phyloP scores from a whole-genome alignment of 129 eudicot species.

The Centella asiatica region DNA sequence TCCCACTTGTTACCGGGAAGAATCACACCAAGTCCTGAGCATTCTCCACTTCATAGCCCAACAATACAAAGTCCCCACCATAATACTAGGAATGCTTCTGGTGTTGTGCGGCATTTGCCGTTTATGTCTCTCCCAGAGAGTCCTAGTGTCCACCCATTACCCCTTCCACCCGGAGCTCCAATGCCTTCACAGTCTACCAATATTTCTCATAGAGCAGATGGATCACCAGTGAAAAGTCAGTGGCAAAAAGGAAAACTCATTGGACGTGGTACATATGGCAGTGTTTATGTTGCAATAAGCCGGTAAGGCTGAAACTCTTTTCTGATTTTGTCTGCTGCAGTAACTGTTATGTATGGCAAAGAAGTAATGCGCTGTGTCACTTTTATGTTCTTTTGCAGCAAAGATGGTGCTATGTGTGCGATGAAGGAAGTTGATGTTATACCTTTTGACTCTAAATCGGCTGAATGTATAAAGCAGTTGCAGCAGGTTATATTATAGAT shows the following conservation, averaged over 20 bases:
- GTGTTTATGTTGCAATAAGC: conserved; percentile 70
- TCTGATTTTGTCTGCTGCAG: not conserved
- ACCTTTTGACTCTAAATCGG: conserved; percentile 64
- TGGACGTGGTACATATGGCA: conserved; percentile 93
- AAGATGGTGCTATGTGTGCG: conserved; percentile 74
- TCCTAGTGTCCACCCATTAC: conserved; percentile 55
- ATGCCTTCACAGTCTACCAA: conserved; percentile 27
- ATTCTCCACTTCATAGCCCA: conserved; percentile 53
- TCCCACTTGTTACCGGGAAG: conserved; percentile 14
- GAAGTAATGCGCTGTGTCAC: not conserved
- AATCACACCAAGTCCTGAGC: conserved; percentile 22
- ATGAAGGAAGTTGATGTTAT: conserved; percentile 85
- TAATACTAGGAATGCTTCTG: conserved; percentile 6
- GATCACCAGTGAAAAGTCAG: conserved; percentile 42
- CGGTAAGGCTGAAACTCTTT: conserved; percentile 37
- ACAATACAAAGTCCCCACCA: conserved; percentile 24
- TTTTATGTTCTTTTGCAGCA: not conserved
- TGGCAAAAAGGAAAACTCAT: conserved; percentile 78
- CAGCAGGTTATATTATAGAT: conserved; percentile 60
- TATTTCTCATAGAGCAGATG: conserved; percentile 28
- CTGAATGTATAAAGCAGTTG: conserved; percentile 73
- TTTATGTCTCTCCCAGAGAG: conserved; percentile 31
- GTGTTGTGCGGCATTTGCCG: conserved; percentile 12
- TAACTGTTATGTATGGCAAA: not conserved
- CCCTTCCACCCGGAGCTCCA: conserved; percentile 61